A percentile compares a stretch with the other conserved stretches of the same genome.
Evolutionary conservation across 148 eudicot genomes (phyloP).

Genomic region (Rhododendron simsii): DNA sequence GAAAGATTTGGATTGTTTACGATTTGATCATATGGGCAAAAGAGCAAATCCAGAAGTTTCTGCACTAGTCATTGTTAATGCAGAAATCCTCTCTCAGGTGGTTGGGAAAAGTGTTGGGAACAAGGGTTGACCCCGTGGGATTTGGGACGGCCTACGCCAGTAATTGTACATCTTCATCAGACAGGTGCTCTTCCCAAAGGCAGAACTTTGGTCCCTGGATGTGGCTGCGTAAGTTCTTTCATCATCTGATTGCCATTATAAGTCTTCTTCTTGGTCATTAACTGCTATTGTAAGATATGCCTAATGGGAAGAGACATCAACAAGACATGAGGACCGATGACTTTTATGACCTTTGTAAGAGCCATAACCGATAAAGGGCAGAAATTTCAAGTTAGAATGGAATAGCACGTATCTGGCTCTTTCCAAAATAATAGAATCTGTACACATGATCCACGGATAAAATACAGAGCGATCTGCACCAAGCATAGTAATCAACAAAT

Average conservation of each 20-base stretch:
- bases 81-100: slow-evolving; percentile 23
- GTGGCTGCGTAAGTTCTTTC: slow-evolving; percentile 60
- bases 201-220: slow-evolving; percentile 78
- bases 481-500: not conserved
- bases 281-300: not conserved
- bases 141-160: slow-evolving; percentile 73
- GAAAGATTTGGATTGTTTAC: not conserved
- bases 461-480: not conserved
- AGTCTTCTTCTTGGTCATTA: not conserved
- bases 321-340: not conserved
- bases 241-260: not conserved
- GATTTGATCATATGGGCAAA: not conserved
- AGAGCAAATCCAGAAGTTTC: not conserved
- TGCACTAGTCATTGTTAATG: not conserved
- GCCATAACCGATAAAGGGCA: not conserved
- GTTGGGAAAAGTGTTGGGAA: slow-evolving; percentile 79
- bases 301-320: not conserved
- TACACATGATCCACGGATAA: not conserved
- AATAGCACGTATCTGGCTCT: not conserved
- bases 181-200: slow-evolving; percentile 64
- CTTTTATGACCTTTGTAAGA: not conserved
- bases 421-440: not conserved
- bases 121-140: slow-evolving; percentile 80
- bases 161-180: slow-evolving; percentile 54
- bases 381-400: not conserved